phyloP scores from a whole-genome alignment of 2,329 filamentous ascomycete species.

The Botryotinia globosa region DNA sequence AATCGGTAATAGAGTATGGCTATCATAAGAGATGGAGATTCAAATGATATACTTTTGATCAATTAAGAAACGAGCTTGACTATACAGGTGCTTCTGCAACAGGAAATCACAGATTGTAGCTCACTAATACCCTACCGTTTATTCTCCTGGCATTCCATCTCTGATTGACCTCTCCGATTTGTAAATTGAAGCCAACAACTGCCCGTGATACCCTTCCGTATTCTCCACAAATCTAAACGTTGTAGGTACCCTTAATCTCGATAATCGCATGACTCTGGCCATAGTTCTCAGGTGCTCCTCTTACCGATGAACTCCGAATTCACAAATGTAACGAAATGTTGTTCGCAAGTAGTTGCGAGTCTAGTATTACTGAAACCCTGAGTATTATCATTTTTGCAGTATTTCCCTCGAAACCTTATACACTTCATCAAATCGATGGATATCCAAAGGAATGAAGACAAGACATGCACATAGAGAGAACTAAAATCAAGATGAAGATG shows the following conservation, averaged over 20 bases:
- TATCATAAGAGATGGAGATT: background rate
- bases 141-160: background rate
- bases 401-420: slow-evolving; percentile 50
- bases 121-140: background rate
- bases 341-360: slow-evolving; percentile 33
- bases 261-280: slow-evolving; percentile 20
- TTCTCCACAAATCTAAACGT: slow-evolving; percentile 22
- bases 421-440: slow-evolving; percentile 51
- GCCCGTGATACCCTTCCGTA: slow-evolving; percentile 35
- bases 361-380: too few relatives aligned
- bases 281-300: slow-evolving; percentile 28
- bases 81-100: background rate
- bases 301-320: slow-evolving; percentile 33
- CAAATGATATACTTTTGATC: background rate
- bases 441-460: slow-evolving; percentile 51
- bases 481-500: background rate
- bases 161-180: background rate
- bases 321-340: slow-evolving; percentile 39
- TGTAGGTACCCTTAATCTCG: slow-evolving; percentile 19
- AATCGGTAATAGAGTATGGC: background rate
- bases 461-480: slow-evolving; percentile 46
- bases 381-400: too few relatives aligned
- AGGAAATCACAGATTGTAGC: background rate
- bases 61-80: background rate
- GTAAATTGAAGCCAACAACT: slow-evolving; percentile 35